A percentile compares a stretch with the other conserved stretches of the same genome.
These are phyloP conservation scores for Pueraria montana DNA, from an alignment of 306 rosid genomes.

Conservation along the genomic window DNA sequence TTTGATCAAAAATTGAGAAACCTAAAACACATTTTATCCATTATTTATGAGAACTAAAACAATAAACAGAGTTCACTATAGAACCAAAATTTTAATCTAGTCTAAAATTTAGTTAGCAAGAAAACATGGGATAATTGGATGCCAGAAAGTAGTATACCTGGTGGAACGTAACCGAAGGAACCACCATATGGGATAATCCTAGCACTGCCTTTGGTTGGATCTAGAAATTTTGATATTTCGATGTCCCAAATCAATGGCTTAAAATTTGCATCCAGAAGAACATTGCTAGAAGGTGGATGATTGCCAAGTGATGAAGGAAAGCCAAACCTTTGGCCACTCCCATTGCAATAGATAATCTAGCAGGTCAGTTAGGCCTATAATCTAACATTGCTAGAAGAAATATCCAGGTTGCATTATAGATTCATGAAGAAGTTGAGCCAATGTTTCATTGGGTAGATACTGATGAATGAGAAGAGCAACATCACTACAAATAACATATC, in stretches of 20 bases:
- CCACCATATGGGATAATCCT: too few relatives aligned
- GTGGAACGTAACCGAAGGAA: too few relatives aligned
- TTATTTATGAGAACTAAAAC: too few relatives aligned
- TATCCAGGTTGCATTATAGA: neutral
- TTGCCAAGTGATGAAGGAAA: conserved; percentile 76
- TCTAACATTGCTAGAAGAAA: too few relatives aligned
- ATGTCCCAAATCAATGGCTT: conserved; percentile 77
- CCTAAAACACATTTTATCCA: too few relatives aligned
- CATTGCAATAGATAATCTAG: conserved; percentile 17
- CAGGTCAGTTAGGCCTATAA: neutral
- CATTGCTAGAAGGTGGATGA: conserved; percentile 82
- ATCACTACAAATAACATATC: too few relatives aligned
- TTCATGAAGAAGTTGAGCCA: conserved; percentile 1
- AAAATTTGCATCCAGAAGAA: conserved; percentile 71
- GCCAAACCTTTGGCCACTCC: too few relatives aligned
- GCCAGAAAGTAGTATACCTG: too few relatives aligned
- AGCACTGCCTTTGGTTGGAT: too few relatives aligned
- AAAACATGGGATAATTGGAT: neutral
- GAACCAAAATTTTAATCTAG: neutral
- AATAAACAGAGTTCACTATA: too few relatives aligned
- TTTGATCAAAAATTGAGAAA: too few relatives aligned
- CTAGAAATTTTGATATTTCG: conserved; percentile 27
- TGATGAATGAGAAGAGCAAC: too few relatives aligned
- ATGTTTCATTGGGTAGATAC: neutral
- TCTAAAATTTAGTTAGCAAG: neutral